A percentile compares a stretch with the other conserved stretches of the same genome.
Evolutionary conservation across 2,329 filamentous ascomycete species (phyloP).

Genomic region (Chaetomium globosum): DNA sequence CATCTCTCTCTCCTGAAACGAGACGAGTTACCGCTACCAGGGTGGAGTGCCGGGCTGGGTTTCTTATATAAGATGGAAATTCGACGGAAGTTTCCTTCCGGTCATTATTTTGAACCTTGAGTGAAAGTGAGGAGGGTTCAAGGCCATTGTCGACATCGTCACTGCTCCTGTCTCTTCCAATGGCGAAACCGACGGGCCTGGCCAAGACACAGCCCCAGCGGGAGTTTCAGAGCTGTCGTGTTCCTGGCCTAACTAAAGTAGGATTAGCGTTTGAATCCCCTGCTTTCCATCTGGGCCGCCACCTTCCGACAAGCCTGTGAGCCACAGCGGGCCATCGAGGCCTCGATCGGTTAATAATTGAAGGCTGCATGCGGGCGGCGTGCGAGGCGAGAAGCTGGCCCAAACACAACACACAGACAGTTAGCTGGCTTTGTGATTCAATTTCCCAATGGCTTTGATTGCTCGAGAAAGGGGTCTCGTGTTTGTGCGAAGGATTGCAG

Average conservation of each 20-base stretch:
- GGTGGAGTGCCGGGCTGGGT: not conserved
- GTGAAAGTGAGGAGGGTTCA: not conserved
- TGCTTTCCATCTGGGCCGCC: constrained; percentile 18
- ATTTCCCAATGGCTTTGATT: not conserved
- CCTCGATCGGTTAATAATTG: not conserved
- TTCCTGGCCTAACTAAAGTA: constrained; percentile 29
- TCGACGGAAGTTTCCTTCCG: not conserved
- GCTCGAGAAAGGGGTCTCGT: not conserved
- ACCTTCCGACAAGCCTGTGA: not conserved
- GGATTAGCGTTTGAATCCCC: constrained; percentile 18
- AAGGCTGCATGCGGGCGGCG: constrained; percentile 8
- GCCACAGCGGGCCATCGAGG: constrained; percentile 6
- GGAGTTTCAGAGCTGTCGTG: constrained; percentile 34
- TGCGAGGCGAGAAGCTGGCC: not conserved
- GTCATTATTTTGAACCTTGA: not conserved
- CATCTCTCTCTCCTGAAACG: not conserved
- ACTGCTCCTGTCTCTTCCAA: not conserved
- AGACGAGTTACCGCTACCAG: not conserved
- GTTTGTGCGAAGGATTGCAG: not conserved
- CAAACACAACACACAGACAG: not conserved
- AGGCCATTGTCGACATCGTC: not conserved
- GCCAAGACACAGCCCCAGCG: constrained; percentile 25
- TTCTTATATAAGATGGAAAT: not conserved
- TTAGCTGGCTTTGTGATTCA: not conserved
- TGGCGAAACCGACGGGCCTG: not conserved